Evolutionary conservation across 768 basidiomycete species (phyloP), one percentile per base, ranked within the genome.

Genomic region (Trametes gibbosa): DNA sequence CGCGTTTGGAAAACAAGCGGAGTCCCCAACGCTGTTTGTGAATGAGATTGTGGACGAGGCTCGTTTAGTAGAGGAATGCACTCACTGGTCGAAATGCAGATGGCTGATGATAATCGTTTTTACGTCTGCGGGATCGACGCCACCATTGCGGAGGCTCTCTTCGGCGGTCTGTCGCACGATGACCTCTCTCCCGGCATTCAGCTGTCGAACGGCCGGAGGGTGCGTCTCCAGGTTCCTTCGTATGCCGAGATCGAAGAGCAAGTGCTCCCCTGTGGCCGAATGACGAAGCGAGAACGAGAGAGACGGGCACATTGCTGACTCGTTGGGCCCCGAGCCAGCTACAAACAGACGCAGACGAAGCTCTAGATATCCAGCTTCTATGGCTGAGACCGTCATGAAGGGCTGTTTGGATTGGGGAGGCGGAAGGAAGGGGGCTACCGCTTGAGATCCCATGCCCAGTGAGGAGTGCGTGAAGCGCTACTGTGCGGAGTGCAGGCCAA

Each of bases 161-260:
- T 70, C 71, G 17, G 80, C 81, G 45, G 63, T 66, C 35, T 66
- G 61, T 14, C 54, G 56, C 9, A 66, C 56, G 0, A 43, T 27
- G n/a, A 51, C 37, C 6, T 53, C 35, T 1, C 53, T 35, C 7
- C 55, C 43, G 24, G 70, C 66, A 48, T 77, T 68, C 63, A 61
- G 64, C 48, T 74, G 55, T 27, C 70, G 71, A 32, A 70, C 61
- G 0, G 60, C 65, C 0, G 80, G 79, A 0, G 81, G 76, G 51
- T 73, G 77, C 5, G 70, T 77, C 19, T 79, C 72, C 64, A 75
- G 72, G 60, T 84, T 78, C 45, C 75, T 75, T 21, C 83, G 76
- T 8, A 81, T 73, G 8, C 84, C 84, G 16, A 85, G 74, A 54
- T 86, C 85, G 59, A 85, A 85, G 21, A 68, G 61, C 32, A 81